Evolutionary conservation across 192 early-diverging fungal genomes (phyloP).

Genomic region (Podila clonocystis): DNA sequence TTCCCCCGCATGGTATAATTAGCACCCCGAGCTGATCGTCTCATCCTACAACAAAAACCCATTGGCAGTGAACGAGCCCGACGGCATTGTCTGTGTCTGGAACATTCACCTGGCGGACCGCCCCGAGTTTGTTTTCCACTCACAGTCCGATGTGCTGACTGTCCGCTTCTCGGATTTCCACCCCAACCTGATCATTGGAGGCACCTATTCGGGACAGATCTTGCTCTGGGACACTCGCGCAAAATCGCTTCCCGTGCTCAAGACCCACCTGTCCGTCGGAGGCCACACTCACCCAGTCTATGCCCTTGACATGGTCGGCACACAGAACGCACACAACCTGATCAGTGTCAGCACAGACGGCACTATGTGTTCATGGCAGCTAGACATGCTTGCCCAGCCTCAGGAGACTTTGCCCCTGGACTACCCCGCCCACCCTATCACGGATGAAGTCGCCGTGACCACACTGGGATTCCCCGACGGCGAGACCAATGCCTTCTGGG

Average conservation of each 20-base stretch:
- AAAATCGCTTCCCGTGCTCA: conserved; percentile 89
- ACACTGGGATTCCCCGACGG: conserved; percentile 90
- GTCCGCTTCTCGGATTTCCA: conserved; percentile 94
- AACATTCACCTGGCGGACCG: conserved; percentile 87
- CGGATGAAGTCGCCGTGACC: conserved; percentile 95
- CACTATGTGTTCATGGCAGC: conserved; percentile 94
- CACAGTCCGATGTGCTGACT: conserved; percentile 91
- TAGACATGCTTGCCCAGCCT: conserved; percentile 98
- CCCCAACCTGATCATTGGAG: conserved; percentile 91
- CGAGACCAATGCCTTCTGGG: conserved; percentile 93
- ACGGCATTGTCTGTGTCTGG: conserved; percentile 96
- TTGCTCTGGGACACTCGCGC: conserved; percentile 96
- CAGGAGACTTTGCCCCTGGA: conserved; percentile 89
- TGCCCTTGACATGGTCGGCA: conserved; percentile 89
- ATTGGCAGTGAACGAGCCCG: conserved; percentile 85
- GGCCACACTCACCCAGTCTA: conserved; percentile 99
- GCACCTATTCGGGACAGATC: conserved; percentile 98
- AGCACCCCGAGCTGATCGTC: conserved; percentile 90
- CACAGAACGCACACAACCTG: conserved; percentile 94
- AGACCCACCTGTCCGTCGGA: conserved; percentile 90
- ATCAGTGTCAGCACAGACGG: conserved; percentile 97
- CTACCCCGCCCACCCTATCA: conserved; percentile 78
- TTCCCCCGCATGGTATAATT: background rate
- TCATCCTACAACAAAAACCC: conserved; percentile 95
- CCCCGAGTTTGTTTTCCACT: conserved; percentile 95